Conservation (phyloP, 2,329 filamentous ascomycete species). For the Aspergillus flavus region DNA sequence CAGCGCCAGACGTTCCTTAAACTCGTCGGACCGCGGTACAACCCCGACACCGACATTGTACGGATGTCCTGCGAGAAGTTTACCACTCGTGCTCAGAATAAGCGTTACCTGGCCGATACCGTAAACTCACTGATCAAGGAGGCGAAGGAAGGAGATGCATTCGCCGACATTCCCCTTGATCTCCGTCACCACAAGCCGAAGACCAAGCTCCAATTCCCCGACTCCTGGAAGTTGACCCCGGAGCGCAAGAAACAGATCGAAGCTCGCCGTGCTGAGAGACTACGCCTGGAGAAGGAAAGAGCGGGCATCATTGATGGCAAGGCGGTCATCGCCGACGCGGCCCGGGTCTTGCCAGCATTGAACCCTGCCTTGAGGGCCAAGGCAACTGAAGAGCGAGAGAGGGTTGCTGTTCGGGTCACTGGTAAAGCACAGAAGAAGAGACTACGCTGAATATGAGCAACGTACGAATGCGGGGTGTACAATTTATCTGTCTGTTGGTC, state of each 20-base stretch:
- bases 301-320: conserved; percentile 57
- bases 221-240: conserved; percentile 77
- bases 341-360: conserved; percentile 34
- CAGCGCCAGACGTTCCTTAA: conserved; percentile 85
- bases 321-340: conserved; percentile 40
- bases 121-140: conserved; percentile 72
- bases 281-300: conserved; percentile 61
- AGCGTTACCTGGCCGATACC: conserved; percentile 84
- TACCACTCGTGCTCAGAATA: conserved; percentile 90
- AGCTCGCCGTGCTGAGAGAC: conserved; percentile 56
- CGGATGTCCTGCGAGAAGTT: conserved; percentile 92
- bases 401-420: conserved; percentile 21
- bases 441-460: conserved; percentile 16
- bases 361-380: conserved; percentile 32
- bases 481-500: conserved; percentile 7
- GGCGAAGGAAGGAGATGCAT: conserved; percentile 80
- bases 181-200: conserved; percentile 79
- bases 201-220: conserved; percentile 71
- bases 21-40: conserved; percentile 81
- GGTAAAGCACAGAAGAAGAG: conserved; percentile 22
- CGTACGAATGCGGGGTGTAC: conserved; percentile 3
- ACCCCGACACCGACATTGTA: conserved; percentile 77
- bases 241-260: conserved; percentile 68
- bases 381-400: conserved; percentile 24
- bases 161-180: conserved; percentile 87